Base-by-base conservation (phyloP, 495 filamentous ascomycete species). In the Pyronema domesticum region DNA sequence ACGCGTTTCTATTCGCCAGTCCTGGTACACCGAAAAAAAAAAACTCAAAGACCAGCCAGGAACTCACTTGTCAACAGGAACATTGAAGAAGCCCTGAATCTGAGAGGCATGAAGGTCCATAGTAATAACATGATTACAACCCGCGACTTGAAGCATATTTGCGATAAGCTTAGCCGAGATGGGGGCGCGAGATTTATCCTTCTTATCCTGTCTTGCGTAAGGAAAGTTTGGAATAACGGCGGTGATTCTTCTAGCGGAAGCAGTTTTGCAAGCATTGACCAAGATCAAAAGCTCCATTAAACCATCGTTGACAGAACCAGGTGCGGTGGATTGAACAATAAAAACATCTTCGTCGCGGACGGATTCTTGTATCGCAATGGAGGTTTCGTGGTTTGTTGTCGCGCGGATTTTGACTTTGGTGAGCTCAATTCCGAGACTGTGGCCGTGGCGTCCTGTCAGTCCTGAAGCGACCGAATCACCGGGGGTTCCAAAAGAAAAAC, bases 191-290 rank as follows among this genome's bases (percentile, higher is more conserved):
- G 80, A 84, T 73, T 95, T 94, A 70, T 96, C 91, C 70, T 98
- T 98, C 74, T 98, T 98, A 73, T 98, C 91, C 70, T 98, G 91
- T 30, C 91, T 85, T n/a, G 89, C 89, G 64, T 98, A 95, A 30
- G 89, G 89, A 72, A 95, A 98, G 71, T 98, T 95, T 56, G 91
- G 91, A 49, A 95, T 85, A 54, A 88, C 80, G 57, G 84, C 84
- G 17, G 87, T 95, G 70, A 98, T 95, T 57, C 86, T 81, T 56
- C 88, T 78, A 5, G 89, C 88, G n/a, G 81, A 88, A 37, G 91
- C 93, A 18, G 91, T 95, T 61, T 94, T 89, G 76, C 91, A 98
- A 51, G 91, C 91, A 66, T 94, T 94, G 73, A 96, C 95, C 80
- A 96, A 94, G 69, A 96, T 96, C 36, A 98, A 76, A 46, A 98